Conservation (phyloP, 169 alveolate species). For the Cystoisospora suis region DNA sequence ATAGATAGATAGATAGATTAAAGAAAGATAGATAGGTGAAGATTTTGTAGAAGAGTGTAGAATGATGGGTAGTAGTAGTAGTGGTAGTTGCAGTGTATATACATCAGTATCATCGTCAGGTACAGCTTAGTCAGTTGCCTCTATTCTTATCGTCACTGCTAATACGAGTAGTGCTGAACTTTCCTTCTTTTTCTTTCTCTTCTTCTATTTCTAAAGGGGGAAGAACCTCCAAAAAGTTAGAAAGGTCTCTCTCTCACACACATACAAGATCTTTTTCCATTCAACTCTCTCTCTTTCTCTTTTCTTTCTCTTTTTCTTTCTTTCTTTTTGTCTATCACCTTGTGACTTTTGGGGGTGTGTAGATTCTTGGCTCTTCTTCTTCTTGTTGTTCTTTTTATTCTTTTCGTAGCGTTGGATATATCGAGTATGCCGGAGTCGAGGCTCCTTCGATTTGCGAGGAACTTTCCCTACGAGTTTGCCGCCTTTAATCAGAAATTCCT, state of each 20-base stretch:
- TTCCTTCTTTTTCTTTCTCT: background rate
- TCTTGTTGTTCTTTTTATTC: background rate
- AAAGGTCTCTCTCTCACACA: background rate
- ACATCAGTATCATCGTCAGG: too few relatives aligned
- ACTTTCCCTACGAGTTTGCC: slow-evolving; percentile 31
- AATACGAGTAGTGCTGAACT: background rate
- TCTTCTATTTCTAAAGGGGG: background rate
- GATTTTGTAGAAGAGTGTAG: too few relatives aligned
- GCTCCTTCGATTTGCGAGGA: slow-evolving; percentile 39
- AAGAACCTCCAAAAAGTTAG: background rate
- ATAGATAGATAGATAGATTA: too few relatives aligned
- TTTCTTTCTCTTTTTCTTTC: too few relatives aligned
- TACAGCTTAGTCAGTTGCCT: background rate
- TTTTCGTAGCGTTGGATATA: slow-evolving; percentile 37
- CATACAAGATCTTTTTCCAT: too few relatives aligned
- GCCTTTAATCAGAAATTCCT: slow-evolving; percentile 9
- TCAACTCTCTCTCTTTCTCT: too few relatives aligned
- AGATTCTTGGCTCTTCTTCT: background rate
- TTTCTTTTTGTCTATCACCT: background rate
- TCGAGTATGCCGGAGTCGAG: slow-evolving; percentile 40
- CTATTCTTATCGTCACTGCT: background rate
- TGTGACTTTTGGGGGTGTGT: background rate
- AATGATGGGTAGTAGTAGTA: too few relatives aligned
- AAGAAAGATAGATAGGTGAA: too few relatives aligned
- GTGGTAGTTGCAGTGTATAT: too few relatives aligned